Evolutionary conservation across 2,329 filamentous ascomycete genomes (phyloP), one percentile per base, ranked within the genome.

Genomic region (Akanthomyces uredinophilus): DNA sequence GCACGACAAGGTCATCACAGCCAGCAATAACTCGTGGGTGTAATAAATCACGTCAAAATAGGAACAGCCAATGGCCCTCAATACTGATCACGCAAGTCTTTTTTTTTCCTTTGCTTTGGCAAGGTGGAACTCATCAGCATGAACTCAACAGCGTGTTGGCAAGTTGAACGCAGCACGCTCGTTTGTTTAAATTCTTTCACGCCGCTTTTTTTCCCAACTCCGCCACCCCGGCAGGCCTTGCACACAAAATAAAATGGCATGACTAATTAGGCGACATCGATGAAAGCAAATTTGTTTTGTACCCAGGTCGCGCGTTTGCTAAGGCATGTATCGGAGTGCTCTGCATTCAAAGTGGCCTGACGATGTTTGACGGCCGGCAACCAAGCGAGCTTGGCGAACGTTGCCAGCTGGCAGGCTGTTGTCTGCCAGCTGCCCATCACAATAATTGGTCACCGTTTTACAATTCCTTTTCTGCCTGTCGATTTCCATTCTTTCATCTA

Each of bases 341-440:
- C 22, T 39, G 37, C 39, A 37, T n/a, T 24, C 18, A 32, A 7
- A 52, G n/a, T 52, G 47, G 57, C 10, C 41, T 22, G 20, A 5
- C 13, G 14, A 46, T 60, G 57, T 60, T 60, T 60, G 27, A 20
- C 16, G 39, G 24, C 47, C 14, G 37, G 27, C 57, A 53, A 29
- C n/a, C 41, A 49, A 54, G 59, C 50, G 49, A 54, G 46, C 22
- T 29, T 54, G 59, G 49, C 57, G 24, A 27, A 29, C 22, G 41
- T 29, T 55, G 51, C 43, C 60, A 62, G 60, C 60, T 62, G 60
- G 60, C 60, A 46, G 29, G 35, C 39, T 7, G n/a, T 22, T 6
- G 20, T 2, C 27, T 44, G 44, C 43, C 60, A 62, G 60, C 52
- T 62, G 60, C 18, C 32, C 8, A n/a, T 11, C 29, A 41, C 41